Conservation (phyloP, 164 flowering plant species). For the Cinnamomum chago region DNA sequence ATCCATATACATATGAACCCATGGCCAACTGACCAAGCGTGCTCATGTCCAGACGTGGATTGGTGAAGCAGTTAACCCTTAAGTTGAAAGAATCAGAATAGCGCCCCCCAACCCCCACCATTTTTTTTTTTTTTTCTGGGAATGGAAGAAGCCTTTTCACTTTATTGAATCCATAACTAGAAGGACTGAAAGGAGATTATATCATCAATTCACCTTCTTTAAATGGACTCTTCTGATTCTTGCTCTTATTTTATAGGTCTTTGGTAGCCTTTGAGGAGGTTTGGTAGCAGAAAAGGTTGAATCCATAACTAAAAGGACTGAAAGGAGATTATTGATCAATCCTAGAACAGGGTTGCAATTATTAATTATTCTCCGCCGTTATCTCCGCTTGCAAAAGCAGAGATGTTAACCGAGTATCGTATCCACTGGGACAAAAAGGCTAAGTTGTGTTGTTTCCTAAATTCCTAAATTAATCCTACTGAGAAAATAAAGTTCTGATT, state of each 20-base stretch:
- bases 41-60: not conserved
- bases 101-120: not conserved
- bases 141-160: not conserved
- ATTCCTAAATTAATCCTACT: too few species aligned
- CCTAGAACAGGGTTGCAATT: too few species aligned
- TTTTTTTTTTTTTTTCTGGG: not conserved
- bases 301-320: too few species aligned
- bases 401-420: too few species aligned
- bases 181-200: not conserved
- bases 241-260: not conserved
- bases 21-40: not conserved
- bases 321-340: too few species aligned
- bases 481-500: too few species aligned
- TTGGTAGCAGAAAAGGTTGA: too few species aligned
- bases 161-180: not conserved
- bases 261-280: not conserved
- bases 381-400: too few species aligned
- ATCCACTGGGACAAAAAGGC: too few species aligned
- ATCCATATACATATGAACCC: not conserved
- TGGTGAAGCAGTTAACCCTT: not conserved
- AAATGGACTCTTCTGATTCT: not conserved
- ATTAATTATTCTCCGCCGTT: too few species aligned
- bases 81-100: not conserved
- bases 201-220: not conserved
- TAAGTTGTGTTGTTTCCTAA: too few species aligned